A percentile compares a stretch with the other conserved stretches of the same genome.
These are phyloP conservation scores for Diospyros kaki DNA, from an alignment of 148 eudicot genomes.

Conservation along the genomic window DNA sequence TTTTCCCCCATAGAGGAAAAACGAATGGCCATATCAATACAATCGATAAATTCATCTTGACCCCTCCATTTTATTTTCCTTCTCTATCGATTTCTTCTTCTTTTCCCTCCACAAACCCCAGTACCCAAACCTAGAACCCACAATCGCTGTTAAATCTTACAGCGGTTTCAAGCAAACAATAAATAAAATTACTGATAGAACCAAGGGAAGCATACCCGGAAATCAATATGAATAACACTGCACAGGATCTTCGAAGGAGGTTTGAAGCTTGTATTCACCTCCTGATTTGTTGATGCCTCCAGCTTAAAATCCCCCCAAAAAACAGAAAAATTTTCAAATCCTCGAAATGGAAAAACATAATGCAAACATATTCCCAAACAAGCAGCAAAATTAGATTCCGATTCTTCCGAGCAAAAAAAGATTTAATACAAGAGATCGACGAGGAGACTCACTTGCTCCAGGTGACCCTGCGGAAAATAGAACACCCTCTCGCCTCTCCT, in stretches of 20 bases:
- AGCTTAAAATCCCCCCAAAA: slow-evolving; percentile 32
- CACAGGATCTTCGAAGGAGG: slow-evolving; percentile 81
- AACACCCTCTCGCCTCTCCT: slow-evolving; percentile 51
- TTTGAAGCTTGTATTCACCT: slow-evolving; percentile 48
- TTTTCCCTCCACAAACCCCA: too few relatives aligned
- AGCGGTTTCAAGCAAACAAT: not conserved
- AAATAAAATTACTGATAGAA: not conserved
- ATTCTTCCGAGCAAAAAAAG: not conserved
- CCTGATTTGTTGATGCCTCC: slow-evolving; percentile 86
- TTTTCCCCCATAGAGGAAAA: too few relatives aligned
- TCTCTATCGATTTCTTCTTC: too few relatives aligned
- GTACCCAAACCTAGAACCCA: too few relatives aligned
- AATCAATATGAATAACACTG: slow-evolving; percentile 50
- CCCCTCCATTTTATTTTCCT: too few relatives aligned
- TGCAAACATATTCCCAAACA: not conserved
- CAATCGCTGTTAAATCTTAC: not conserved
- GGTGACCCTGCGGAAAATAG: slow-evolving; percentile 91
- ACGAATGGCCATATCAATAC: too few relatives aligned
- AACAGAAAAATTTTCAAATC: slow-evolving; percentile 7
- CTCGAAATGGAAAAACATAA: not conserved
- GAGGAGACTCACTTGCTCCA: slow-evolving; percentile 66
- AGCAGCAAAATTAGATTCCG: not conserved
- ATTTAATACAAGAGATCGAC: not conserved
- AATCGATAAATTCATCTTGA: too few relatives aligned
- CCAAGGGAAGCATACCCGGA: slow-evolving; percentile 36